Percentiles rank a stretch among this genome's conserved stretches.
Evolutionary conservation across 129 eudicot genomes (phyloP).

Genomic region (Chrysanthemum makinoi): DNA sequence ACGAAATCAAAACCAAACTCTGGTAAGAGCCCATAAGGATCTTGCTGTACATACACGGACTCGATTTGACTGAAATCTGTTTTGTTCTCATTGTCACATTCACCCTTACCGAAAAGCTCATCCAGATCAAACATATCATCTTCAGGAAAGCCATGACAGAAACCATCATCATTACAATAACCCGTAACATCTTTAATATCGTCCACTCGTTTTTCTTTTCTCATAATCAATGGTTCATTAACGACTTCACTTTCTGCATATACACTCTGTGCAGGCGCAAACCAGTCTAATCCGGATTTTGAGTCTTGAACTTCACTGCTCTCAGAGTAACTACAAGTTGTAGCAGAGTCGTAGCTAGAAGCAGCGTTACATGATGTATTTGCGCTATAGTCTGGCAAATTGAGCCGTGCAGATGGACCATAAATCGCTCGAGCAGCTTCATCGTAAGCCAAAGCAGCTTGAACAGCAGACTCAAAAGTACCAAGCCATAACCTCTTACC

Average conservation of each 20-base stretch:
- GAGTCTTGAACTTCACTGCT: slow-evolving; percentile 26
- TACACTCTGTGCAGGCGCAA: not conserved
- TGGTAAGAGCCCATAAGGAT: not conserved
- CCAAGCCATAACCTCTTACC: slow-evolving; percentile 86
- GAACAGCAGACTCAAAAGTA: slow-evolving; percentile 58
- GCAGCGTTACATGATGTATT: slow-evolving; percentile 14
- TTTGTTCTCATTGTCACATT: not conserved
- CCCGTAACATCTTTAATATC: slow-evolving; percentile 2
- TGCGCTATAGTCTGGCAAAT: slow-evolving; percentile 36
- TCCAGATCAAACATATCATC: slow-evolving; percentile 72
- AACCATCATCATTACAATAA: slow-evolving; percentile 20
- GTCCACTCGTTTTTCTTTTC: slow-evolving; percentile 7
- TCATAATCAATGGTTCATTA: not conserved
- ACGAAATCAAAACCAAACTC: slow-evolving; percentile 51
- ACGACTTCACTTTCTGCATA: not conserved
- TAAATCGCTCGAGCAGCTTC: slow-evolving; percentile 91
- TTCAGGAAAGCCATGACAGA: slow-evolving; percentile 11
- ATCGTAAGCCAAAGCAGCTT: slow-evolving; percentile 90
- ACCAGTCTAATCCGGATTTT: not conserved
- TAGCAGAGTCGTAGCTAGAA: slow-evolving; percentile 41
- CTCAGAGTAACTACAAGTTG: slow-evolving; percentile 35
- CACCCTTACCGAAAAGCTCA: slow-evolving; percentile 37
- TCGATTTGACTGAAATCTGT: not conserved
- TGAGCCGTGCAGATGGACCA: slow-evolving; percentile 69
- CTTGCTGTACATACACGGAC: slow-evolving; percentile 20